phyloP scores from a whole-genome alignment of 768 basidiomycete genomes.

The Kwoniella botswanensis region DNA sequence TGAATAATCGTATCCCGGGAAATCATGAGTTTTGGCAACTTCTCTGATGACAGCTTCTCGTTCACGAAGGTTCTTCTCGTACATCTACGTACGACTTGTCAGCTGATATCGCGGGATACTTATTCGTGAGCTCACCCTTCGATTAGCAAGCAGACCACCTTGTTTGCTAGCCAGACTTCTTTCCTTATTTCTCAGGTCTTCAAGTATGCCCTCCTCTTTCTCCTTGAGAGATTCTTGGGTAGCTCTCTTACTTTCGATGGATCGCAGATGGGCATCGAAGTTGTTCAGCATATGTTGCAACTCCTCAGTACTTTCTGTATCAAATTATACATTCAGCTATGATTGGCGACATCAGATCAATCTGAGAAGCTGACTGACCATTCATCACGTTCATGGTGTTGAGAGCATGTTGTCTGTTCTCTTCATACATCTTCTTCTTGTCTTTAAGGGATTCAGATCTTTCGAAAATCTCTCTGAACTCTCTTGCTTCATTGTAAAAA shows the following conservation, averaged over 20 bases:
- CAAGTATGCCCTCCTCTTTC: slow-evolving; percentile 45
- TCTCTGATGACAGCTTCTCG: slow-evolving; percentile 77
- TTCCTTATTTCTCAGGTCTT: slow-evolving; percentile 49
- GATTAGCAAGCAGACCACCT: slow-evolving; percentile 74
- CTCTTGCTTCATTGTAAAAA: slow-evolving; percentile 80
- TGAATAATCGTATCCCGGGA: slow-evolving; percentile 74
- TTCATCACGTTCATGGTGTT: slow-evolving; percentile 71
- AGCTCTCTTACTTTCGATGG: slow-evolving; percentile 35
- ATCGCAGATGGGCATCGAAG: slow-evolving; percentile 60
- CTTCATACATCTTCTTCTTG: slow-evolving; percentile 67
- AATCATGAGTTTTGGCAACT: slow-evolving; percentile 69
- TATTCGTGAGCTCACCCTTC: slow-evolving; percentile 63
- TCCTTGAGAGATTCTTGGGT: slow-evolving; percentile 38
- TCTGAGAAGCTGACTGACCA: slow-evolving; percentile 60
- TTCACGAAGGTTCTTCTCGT: slow-evolving; percentile 70
- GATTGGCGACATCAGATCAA: background rate
- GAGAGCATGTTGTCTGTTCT: slow-evolving; percentile 68
- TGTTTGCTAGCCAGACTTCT: slow-evolving; percentile 48
- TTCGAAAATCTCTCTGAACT: slow-evolving; percentile 73
- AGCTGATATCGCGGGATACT: slow-evolving; percentile 1
- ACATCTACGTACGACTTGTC: slow-evolving; percentile 63
- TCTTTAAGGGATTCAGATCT: slow-evolving; percentile 70
- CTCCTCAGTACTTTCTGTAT: slow-evolving; percentile 72
- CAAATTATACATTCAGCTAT: slow-evolving; percentile 8
- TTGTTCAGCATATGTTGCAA: slow-evolving; percentile 60